Percentiles rank a stretch among this genome's conserved stretches.
These are phyloP conservation scores for Xylaria acuta DNA, from an alignment of 495 filamentous ascomycete species.

Conservation along the genomic window DNA sequence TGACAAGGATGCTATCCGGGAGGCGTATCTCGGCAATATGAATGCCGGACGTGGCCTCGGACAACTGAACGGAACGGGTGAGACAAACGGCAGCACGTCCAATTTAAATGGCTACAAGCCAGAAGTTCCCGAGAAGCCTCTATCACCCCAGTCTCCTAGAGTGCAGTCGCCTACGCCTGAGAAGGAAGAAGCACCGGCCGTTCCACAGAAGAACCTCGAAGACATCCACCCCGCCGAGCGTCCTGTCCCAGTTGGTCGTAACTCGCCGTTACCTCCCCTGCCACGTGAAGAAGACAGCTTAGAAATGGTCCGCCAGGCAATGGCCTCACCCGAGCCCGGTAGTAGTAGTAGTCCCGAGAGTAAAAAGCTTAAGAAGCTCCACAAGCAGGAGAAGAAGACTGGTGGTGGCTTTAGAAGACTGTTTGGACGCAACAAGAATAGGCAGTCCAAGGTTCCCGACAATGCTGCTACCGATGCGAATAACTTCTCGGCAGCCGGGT, in stretches of 20 bases:
- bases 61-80: slow-evolving; percentile 31
- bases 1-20: slow-evolving; percentile 82
- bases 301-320: slow-evolving; percentile 48
- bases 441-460: slow-evolving; percentile 56
- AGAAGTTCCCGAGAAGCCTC: slow-evolving; percentile 44
- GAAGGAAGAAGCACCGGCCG: slow-evolving; percentile 19
- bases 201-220: slow-evolving; percentile 44
- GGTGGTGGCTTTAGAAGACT: slow-evolving; percentile 64
- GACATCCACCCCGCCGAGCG: slow-evolving; percentile 47
- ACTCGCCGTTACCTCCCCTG: slow-evolving; percentile 47
- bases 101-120: slow-evolving; percentile 42
- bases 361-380: slow-evolving; percentile 61
- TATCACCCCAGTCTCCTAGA: slow-evolving; percentile 29
- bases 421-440: slow-evolving; percentile 66
- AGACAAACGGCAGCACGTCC: slow-evolving; percentile 34
- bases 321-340: slow-evolving; percentile 53
- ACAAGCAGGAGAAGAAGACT: slow-evolving; percentile 59
- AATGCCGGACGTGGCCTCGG: slow-evolving; percentile 68
- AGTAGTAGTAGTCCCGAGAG: slow-evolving; percentile 47
- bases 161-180: slow-evolving; percentile 22
- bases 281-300: slow-evolving; percentile 48
- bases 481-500: slow-evolving; percentile 36
- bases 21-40: slow-evolving; percentile 76
- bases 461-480: slow-evolving; percentile 52
- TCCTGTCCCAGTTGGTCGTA: slow-evolving; percentile 36